Percentiles rank a stretch among this genome's conserved stretches.
Conservation (phyloP, 2,329 filamentous ascomycete species). For the Cadophora sp. region DNA sequence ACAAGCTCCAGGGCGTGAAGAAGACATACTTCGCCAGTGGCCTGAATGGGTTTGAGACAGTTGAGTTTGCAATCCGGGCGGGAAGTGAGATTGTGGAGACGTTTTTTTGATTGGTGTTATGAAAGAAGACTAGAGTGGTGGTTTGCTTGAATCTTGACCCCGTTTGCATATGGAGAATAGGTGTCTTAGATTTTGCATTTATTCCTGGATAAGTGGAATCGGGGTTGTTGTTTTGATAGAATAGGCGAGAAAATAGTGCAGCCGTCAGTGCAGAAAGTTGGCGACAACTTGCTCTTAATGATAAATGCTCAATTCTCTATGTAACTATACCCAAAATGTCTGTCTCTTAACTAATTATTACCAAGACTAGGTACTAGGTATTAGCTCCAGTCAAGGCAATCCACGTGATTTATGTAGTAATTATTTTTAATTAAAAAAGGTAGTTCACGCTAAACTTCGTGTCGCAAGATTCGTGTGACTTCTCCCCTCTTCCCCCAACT, state of each 20-base stretch:
- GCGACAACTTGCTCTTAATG: no score
- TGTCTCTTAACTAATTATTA: no score
- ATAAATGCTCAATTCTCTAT: no score
- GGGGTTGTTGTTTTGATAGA: no score
- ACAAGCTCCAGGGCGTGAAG: constrained; percentile 15
- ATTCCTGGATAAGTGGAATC: background rate
- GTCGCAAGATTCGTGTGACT: background rate
- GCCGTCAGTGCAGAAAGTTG: no score
- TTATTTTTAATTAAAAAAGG: no score
- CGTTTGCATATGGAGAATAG: background rate
- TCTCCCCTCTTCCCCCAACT: background rate
- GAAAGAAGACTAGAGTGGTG: background rate
- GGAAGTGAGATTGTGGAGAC: constrained; percentile 16
- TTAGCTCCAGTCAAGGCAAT: no score
- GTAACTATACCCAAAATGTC: no score
- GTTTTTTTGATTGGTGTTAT: constrained; percentile 12
- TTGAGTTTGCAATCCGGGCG: constrained; percentile 18
- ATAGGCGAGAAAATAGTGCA: no score
- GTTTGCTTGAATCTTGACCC: background rate
- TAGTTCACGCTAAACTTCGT: no score
- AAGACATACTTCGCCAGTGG: constrained; percentile 21
- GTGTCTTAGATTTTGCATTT: background rate
- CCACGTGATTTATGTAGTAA: no score
- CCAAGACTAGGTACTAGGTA: no score
- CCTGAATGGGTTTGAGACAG: constrained; percentile 22